phyloP scores from a whole-genome alignment of 805 yeast species.

The Clavispora vitiphila region DNA sequence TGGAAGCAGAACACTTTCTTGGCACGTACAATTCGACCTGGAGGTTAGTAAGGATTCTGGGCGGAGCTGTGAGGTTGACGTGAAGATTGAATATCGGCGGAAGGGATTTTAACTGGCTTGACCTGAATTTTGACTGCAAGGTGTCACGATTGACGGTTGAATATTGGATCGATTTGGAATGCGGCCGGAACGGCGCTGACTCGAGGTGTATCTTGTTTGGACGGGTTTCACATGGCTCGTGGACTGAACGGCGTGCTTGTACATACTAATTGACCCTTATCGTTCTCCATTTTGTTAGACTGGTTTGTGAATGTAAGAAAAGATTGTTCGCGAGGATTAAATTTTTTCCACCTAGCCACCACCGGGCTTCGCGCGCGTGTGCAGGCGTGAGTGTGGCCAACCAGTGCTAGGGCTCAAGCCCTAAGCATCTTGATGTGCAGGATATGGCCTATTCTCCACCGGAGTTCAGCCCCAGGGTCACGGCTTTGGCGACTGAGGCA shows the following conservation, averaged over 20 bases:
- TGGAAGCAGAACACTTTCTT: slow-evolving; percentile 99
- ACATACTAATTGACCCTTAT: slow-evolving; percentile 98
- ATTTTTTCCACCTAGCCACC: slow-evolving; percentile 7
- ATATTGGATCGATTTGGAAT: neutral
- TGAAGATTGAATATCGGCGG: too few relatives aligned
- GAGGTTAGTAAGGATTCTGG: slow-evolving; percentile 23
- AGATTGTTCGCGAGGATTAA: slow-evolving; percentile 7
- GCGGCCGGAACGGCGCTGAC: neutral
- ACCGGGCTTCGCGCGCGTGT: neutral
- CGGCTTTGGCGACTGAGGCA: too few relatives aligned
- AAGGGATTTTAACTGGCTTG: neutral
- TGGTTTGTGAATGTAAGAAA: slow-evolving; percentile 3
- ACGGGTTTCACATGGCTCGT: neutral
- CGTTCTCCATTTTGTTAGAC: slow-evolving; percentile 93
- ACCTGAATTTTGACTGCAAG: too few relatives aligned
- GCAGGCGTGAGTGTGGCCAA: neutral
- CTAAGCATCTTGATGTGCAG: neutral
- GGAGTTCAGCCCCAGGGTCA: too few relatives aligned
- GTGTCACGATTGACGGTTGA: too few relatives aligned
- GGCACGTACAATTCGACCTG: slow-evolving; percentile 99
- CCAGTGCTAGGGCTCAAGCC: slow-evolving; percentile 6
- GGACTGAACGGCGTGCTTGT: slow-evolving; percentile 4
- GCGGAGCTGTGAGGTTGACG: too few relatives aligned
- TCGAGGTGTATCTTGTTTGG: neutral
- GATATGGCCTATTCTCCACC: neutral